Percentiles rank a stretch among this genome's conserved stretches.
These are phyloP conservation scores for Claviceps arundinis DNA, from an alignment of 2,329 filamentous ascomycete species.

Conservation along the genomic window DNA sequence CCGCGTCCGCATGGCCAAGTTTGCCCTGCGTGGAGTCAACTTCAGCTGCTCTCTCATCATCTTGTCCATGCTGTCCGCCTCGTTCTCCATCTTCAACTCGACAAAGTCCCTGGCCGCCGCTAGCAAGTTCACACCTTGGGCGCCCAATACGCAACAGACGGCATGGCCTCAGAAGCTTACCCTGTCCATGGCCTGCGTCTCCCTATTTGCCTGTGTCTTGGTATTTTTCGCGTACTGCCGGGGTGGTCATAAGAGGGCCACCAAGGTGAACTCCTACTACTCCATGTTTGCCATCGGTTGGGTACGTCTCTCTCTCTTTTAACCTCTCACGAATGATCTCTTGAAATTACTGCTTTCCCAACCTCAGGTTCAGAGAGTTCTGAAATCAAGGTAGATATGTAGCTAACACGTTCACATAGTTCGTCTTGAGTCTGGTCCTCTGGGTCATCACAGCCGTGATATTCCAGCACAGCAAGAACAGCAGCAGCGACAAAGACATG, in stretches of 20 bases:
- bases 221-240: constrained; percentile 80
- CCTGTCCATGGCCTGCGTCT: constrained; percentile 65
- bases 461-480: constrained; percentile 65
- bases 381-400: too few species aligned
- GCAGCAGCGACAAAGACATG: constrained; percentile 64
- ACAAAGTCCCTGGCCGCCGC: constrained; percentile 62
- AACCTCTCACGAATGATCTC: background rate
- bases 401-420: constrained; percentile 23
- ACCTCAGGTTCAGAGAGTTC: too few species aligned
- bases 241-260: constrained; percentile 75
- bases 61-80: constrained; percentile 76
- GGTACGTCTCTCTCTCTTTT: constrained; percentile 19
- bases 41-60: constrained; percentile 96
- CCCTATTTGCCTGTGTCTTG: constrained; percentile 62
- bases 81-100: constrained; percentile 83
- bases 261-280: constrained; percentile 92
- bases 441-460: constrained; percentile 80
- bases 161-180: constrained; percentile 83
- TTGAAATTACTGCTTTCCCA: background rate
- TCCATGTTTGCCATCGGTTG: constrained; percentile 85
- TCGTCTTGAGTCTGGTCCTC: constrained; percentile 83
- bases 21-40: constrained; percentile 87
- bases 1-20: constrained; percentile 82
- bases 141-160: constrained; percentile 49
- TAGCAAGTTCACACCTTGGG: constrained; percentile 78